Conservation (phyloP, 306 rosid genomes). For the Mimosa pudica region DNA sequence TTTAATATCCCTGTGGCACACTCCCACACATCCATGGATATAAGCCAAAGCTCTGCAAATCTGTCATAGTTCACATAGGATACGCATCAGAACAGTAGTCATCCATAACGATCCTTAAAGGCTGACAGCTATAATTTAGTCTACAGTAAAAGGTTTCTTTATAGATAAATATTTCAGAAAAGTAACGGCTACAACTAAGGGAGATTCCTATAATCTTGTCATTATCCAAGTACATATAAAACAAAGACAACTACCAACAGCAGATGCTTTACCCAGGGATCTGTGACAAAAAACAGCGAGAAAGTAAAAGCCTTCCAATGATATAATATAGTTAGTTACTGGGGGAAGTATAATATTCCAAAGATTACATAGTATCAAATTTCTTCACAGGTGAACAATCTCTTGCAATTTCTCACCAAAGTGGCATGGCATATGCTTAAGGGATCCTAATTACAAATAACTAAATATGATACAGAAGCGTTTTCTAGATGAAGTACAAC, state of each 20-base stretch:
- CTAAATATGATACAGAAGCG: neutral
- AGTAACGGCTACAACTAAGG: too few relatives aligned
- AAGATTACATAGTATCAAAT: neutral
- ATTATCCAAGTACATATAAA: neutral
- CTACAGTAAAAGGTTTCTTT: neutral
- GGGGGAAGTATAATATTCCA: neutral
- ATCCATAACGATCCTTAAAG: neutral
- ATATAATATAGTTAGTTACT: neutral
- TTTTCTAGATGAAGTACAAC: neutral
- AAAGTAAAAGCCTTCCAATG: neutral
- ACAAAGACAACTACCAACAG: neutral
- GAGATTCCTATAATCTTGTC: constrained; percentile 2
- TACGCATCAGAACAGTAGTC: constrained; percentile 20
- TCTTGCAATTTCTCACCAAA: neutral
- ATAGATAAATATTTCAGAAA: neutral
- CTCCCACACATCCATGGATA: constrained; percentile 66
- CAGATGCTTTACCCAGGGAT: neutral
- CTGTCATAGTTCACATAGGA: constrained; percentile 36
- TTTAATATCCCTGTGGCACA: constrained; percentile 73
- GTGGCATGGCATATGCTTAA: neutral
- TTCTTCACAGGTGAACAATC: neutral
- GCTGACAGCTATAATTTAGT: neutral
- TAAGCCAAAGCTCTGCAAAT: constrained; percentile 74
- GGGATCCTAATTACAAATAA: neutral
- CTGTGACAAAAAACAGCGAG: neutral